Evolutionary conservation across 129 eudicot species (phyloP).

Genomic region (Scalesia atractyloides): DNA sequence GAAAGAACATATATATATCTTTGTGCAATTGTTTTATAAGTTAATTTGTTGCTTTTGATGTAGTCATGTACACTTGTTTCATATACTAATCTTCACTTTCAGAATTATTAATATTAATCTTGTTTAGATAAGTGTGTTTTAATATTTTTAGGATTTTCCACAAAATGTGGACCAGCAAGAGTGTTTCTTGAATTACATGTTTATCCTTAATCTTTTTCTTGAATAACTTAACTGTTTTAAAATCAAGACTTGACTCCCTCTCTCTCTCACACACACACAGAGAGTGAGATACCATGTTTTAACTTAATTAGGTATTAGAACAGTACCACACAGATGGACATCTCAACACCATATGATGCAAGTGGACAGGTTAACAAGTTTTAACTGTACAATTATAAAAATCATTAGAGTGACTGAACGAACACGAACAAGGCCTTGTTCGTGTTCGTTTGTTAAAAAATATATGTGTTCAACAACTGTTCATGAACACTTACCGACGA

Average conservation of each 20-base stretch:
- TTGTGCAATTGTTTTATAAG: background rate
- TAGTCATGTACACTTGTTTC: background rate
- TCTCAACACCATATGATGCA: background rate
- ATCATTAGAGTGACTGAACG: too few species aligned
- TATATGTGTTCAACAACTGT: too few species aligned
- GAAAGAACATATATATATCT: background rate
- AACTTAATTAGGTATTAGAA: too few species aligned
- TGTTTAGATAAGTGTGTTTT: constrained; percentile 22
- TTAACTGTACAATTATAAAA: background rate
- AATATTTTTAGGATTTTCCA: constrained; percentile 33
- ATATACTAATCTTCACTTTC: constrained; percentile 2
- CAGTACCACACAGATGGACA: too few species aligned
- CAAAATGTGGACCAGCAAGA: constrained; percentile 16
- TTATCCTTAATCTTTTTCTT: constrained; percentile 8
- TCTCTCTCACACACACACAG: too few species aligned
- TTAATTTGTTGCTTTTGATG: constrained; percentile 31
- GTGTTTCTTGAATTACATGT: constrained; percentile 12
- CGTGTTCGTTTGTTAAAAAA: too few species aligned
- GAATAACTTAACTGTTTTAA: too few species aligned
- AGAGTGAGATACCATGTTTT: too few species aligned
- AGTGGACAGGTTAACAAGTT: background rate
- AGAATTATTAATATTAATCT: constrained; percentile 7
- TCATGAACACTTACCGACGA: too few species aligned
- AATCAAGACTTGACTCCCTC: too few species aligned
- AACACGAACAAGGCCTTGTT: too few species aligned